A percentile compares a stretch with the other conserved stretches of the same genome.
phyloP scores from a whole-genome alignment of 164 flowering plant genomes.

The Platanus orientalis region DNA sequence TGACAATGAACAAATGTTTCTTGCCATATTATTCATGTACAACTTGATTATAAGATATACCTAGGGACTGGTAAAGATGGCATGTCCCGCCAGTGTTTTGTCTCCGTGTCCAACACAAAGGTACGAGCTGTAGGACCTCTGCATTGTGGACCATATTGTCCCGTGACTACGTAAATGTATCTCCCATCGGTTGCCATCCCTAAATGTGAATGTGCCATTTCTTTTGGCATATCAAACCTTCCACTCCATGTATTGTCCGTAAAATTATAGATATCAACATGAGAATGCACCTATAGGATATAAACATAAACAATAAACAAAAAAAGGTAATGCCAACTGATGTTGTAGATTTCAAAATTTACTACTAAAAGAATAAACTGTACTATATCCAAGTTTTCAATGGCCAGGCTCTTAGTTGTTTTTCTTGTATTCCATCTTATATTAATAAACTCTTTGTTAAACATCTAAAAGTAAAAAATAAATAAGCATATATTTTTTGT shows the following conservation, averaged over 20 bases:
- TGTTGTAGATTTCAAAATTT: not conserved
- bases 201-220: conserved; percentile 95
- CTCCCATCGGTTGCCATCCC: conserved; percentile 91
- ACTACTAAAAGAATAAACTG: not conserved
- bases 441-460: too few species aligned
- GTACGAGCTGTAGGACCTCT: conserved; percentile 65
- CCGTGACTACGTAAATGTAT: conserved; percentile 75
- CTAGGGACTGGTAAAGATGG: conserved; percentile 84
- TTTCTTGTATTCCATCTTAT: too few species aligned
- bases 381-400: too few species aligned
- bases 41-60: conserved; percentile 30
- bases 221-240: conserved; percentile 82
- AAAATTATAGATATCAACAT: conserved; percentile 84
- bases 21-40: not conserved
- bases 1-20: not conserved
- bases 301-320: not conserved
- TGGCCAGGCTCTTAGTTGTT: too few species aligned
- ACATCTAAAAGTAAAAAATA: too few species aligned
- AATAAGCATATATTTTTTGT: too few species aligned
- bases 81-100: conserved; percentile 62
- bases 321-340: not conserved
- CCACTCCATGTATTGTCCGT: conserved; percentile 76
- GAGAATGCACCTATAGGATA: conserved; percentile 79
- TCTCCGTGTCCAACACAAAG: conserved; percentile 70
- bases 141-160: conserved; percentile 97